Base-by-base conservation (phyloP, 2,329 filamentous ascomycete species). In the Onygena corvina region DNA sequence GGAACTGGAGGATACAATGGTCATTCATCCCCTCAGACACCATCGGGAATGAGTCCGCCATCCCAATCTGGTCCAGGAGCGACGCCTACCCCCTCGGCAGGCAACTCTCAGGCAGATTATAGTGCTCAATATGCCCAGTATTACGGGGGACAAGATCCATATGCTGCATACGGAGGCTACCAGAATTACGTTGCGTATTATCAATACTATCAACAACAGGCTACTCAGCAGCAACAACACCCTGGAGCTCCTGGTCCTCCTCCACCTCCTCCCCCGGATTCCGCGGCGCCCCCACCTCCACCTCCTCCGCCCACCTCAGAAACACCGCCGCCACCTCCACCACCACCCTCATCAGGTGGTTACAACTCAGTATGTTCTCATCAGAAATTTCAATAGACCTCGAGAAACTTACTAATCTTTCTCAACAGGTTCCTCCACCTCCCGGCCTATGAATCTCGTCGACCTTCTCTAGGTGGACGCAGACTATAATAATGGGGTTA, bases 141-240 rank as follows among this genome's bases (percentile, higher is more conserved):
- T 65, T 90, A 89, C 54, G 70, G 68, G 40, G 73, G 74, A 49
- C 72, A 77, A 54, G 87, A 95, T 60, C 90, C 89, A 0, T 95
- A 95, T 64, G 87, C 87, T 35, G 81, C 85, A 6, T 95, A 92
- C 58, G 90, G 90, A 54, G 90, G 90, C 49, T 95, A 92, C 66
- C 77, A 82, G 58, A 84, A 83, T 70, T 86, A 76, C 53, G 62
- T 75, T 42, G 71, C 72, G 25, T 75, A 75, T 59, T 75, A 73
- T 55, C 81, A 84, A 58, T 82, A 84, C 67, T 87, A 87, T 58
- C 80, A 86, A 61, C 81, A 86, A 59, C 84, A 84, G 11, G 76
- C 77, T 58, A 71, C 72, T 42, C 71, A 67, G 47, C 62, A 67
- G 9, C 36, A 42, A 27, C 36, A 64, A 61, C 73, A 54, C 66